These are phyloP conservation scores for Suillus decipiens DNA, from an alignment of 768 basidiomycete species.

Conservation along the genomic window DNA sequence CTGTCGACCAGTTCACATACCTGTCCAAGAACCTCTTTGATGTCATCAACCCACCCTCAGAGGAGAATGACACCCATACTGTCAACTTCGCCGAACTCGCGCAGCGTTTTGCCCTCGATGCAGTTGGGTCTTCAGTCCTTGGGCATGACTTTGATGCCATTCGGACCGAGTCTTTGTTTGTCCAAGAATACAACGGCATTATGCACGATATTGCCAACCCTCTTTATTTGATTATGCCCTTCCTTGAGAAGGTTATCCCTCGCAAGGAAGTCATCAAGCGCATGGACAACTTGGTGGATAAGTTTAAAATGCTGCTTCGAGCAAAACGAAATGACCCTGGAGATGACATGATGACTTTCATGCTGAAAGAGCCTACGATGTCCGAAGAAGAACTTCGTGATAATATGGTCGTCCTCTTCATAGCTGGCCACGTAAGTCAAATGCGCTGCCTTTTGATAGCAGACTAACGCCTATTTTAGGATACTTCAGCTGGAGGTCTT, in stretches of 20 bases:
- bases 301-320: constrained; percentile 29
- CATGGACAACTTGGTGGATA: constrained; percentile 32
- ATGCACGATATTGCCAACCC: constrained; percentile 39
- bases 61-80: constrained; percentile 28
- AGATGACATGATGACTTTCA: constrained; percentile 37
- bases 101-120: constrained; percentile 38
- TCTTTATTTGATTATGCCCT: constrained; percentile 34
- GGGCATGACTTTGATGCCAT: constrained; percentile 41
- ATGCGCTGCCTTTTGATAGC: neutral
- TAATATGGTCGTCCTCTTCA: constrained; percentile 41
- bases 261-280: constrained; percentile 30
- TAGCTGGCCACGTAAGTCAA: constrained; percentile 39
- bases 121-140: constrained; percentile 37
- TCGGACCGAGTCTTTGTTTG: constrained; percentile 35
- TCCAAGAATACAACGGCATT: constrained; percentile 37
- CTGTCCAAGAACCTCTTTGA: constrained; percentile 35
- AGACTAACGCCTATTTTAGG: constrained; percentile 21
- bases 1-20: constrained; percentile 34
- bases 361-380: constrained; percentile 36
- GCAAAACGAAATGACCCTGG: constrained; percentile 35
- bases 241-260: constrained; percentile 32
- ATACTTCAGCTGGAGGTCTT: constrained; percentile 42
- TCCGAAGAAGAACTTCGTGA: constrained; percentile 36
- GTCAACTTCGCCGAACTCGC: constrained; percentile 29
- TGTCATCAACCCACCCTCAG: constrained; percentile 22